These are phyloP conservation scores for Pyrenophora teres DNA, from an alignment of 2,329 filamentous ascomycete genomes.

Conservation along the genomic window DNA sequence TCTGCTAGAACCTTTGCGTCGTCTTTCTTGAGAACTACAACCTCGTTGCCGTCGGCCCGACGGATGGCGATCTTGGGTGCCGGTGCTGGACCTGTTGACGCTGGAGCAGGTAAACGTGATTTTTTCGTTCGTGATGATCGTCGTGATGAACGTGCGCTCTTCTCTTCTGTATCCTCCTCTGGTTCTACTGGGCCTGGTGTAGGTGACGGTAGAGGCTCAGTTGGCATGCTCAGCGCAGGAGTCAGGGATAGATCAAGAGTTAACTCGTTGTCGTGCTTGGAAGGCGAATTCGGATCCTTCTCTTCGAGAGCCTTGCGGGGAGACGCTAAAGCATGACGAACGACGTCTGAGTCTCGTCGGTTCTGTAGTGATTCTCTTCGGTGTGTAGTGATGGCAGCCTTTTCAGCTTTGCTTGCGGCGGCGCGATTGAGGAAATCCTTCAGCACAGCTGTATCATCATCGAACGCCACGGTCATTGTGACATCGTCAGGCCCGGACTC, in stretches of 20 bases:
- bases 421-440: constrained; percentile 56
- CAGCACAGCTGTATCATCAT: constrained; percentile 55
- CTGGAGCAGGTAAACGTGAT: constrained; percentile 41
- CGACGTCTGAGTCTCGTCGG: constrained; percentile 53
- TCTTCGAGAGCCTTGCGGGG: constrained; percentile 52
- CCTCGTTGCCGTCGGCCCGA: constrained; percentile 48
- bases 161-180: constrained; percentile 24
- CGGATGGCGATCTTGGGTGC: constrained; percentile 53
- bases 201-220: constrained; percentile 24
- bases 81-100: constrained; percentile 23
- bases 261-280: constrained; percentile 42
- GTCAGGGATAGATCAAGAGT: constrained; percentile 40
- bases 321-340: constrained; percentile 54
- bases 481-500: constrained; percentile 34
- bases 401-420: constrained; percentile 53
- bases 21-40: constrained; percentile 53
- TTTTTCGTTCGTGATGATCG: constrained; percentile 44
- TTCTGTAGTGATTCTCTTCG: constrained; percentile 53
- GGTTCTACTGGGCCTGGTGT: constrained; percentile 13
- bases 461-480: constrained; percentile 43
- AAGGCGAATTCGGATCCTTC: constrained; percentile 56
- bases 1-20: constrained; percentile 56
- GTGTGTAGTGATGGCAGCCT: constrained; percentile 37
- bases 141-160: constrained; percentile 29
- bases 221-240: constrained; percentile 28